Conservation (phyloP, 2,329 filamentous ascomycete species). For the Parascedosporium putredinis region DNA sequence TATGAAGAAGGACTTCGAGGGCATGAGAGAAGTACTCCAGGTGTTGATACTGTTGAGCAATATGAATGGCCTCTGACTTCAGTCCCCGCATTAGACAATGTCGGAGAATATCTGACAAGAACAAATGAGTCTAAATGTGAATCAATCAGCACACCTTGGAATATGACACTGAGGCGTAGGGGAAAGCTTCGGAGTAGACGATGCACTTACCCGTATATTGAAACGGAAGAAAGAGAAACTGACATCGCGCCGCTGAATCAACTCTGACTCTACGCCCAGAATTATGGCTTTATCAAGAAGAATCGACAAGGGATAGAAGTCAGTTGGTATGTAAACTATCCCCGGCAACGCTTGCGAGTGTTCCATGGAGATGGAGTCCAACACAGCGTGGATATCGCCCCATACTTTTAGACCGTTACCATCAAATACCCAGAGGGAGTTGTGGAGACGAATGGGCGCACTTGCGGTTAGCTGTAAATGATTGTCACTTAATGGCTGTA, state of each 20-base stretch:
- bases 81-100: constrained; percentile 68
- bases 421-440: constrained; percentile 93
- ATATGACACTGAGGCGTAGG: no score
- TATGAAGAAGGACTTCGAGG: constrained; percentile 82
- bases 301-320: constrained; percentile 89
- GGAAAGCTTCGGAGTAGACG: no score
- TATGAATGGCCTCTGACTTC: constrained; percentile 66
- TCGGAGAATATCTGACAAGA: constrained; percentile 78
- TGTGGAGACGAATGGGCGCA: constrained; percentile 39
- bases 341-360: constrained; percentile 59
- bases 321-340: constrained; percentile 69
- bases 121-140: constrained; percentile 65
- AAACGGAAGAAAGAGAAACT: constrained; percentile 86
- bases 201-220: constrained; percentile 63
- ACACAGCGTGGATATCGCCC: constrained; percentile 77
- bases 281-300: constrained; percentile 83
- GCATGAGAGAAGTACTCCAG: constrained; percentile 90
- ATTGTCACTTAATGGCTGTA: constrained; percentile 3
- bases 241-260: constrained; percentile 86
- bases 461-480: background rate
- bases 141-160: constrained; percentile 5
- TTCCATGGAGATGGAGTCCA: constrained; percentile 59
- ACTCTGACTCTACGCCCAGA: constrained; percentile 80
- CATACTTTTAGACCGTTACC: constrained; percentile 77
- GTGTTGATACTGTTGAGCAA: constrained; percentile 77